Evolutionary conservation across 306 rosid species (phyloP), one percentile per base, ranked within the genome.

Genomic region (Trifolium fragiferum): DNA sequence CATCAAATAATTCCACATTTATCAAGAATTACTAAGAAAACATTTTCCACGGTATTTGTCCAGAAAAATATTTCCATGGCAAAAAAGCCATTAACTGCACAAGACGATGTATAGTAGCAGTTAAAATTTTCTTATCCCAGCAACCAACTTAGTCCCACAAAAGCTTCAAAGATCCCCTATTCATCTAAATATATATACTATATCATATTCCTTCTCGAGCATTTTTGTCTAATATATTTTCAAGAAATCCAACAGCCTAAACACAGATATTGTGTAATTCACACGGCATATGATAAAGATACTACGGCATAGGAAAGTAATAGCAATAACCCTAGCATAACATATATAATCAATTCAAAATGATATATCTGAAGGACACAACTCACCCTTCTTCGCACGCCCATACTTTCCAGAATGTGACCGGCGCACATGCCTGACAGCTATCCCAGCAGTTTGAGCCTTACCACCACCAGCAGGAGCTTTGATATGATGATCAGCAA

Each of bases 351-450:
- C 74, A 33, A 67, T 30, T 49, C 47, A 66, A 32, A 40, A 72
- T n/a, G n/a, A 20, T 68, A 37, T 25, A 41, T 66, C 16, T 0
- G 7, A 62, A 66, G 38, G 66, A 60, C 0, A 64, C 0, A 59
- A 86, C 92, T 87, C 80, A 92, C 99, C 99, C 68, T 94, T 94
- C 87, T 94, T 94, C 38, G 76, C 96, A 21, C 97, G 87, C 66
- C 74, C 90, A 54, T 66, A 25, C 90, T 92, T 94, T 62, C 97
- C 99, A 0, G 99, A 94, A 79, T 94, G 95, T 3, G 96, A 64
- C 35, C 96, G 84, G 6, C 92, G 92, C 66, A 94, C 96, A 67
- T 94, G 97, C 86, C 89, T 88, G 87, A 80, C 92, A 19, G 86
- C 90, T 58, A 76, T 75, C 72, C 90, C 99, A 83, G 93, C 89